A percentile compares a stretch with the other conserved stretches of the same genome.
phyloP scores from a whole-genome alignment of 2,329 filamentous ascomycete species.

The Penicillium verrucosum region DNA sequence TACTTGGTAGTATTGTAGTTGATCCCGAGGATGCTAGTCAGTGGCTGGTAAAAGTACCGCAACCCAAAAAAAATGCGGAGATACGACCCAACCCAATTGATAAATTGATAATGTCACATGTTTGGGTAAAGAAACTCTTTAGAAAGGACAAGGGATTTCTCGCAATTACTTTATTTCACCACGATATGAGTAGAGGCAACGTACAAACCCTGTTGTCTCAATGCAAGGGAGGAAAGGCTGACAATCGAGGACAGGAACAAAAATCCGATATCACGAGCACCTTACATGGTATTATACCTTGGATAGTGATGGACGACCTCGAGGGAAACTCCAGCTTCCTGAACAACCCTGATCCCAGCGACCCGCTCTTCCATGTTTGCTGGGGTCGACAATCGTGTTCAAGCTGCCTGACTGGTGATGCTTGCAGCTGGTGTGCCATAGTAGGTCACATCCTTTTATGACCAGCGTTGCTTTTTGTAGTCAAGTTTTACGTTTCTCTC shows the following conservation, averaged over 20 bases:
- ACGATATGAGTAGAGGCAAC: background rate
- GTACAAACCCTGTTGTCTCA: background rate
- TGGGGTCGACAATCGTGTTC: constrained; percentile 39
- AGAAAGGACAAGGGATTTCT: background rate
- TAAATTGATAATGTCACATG: background rate
- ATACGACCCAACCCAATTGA: background rate
- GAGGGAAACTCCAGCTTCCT: constrained; percentile 4
- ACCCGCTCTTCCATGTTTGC: constrained; percentile 33
- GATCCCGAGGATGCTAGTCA: background rate
- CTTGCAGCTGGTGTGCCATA: constrained; percentile 41
- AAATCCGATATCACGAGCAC: background rate
- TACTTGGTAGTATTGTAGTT: background rate
- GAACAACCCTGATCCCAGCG: constrained; percentile 10
- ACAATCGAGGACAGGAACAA: background rate
- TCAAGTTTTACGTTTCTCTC: background rate
- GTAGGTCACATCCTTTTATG: constrained; percentile 26
- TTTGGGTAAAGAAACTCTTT: background rate
- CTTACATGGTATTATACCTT: constrained; percentile 6
- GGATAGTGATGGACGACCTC: background rate
- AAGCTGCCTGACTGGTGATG: constrained; percentile 31
- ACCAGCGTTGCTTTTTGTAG: background rate
- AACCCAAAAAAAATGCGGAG: background rate
- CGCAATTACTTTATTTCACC: background rate
- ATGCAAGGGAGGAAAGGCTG: background rate
- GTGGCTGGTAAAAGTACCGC: background rate